phyloP scores from a whole-genome alignment of 257 asterid species.

The Hygrophila difformis region DNA sequence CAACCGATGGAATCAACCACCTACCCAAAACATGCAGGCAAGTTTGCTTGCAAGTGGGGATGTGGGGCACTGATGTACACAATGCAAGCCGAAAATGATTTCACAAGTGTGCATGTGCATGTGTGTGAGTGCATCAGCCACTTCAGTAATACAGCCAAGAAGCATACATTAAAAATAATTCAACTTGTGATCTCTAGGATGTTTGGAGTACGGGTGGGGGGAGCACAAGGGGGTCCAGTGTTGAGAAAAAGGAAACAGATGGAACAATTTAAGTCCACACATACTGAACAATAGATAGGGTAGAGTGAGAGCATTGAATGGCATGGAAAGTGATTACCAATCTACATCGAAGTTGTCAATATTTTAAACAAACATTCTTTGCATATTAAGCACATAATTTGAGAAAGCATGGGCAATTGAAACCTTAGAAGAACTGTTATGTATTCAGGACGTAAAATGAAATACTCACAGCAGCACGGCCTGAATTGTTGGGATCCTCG shows the following conservation, averaged over 20 bases:
- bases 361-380: neutral
- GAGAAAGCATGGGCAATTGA: neutral
- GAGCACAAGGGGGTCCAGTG: neutral
- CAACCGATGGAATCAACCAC: neutral
- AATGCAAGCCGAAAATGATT: neutral
- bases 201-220: neutral
- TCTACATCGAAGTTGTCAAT: neutral
- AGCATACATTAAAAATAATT: neutral
- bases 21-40: too few species aligned
- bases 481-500: constrained; percentile 82
- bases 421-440: neutral
- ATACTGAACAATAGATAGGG: neutral
- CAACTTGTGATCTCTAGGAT: neutral
- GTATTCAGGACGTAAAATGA: constrained; percentile 3
- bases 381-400: neutral
- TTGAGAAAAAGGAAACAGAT: neutral
- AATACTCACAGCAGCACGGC: constrained; percentile 76
- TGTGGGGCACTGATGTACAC: neutral
- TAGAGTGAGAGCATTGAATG: neutral
- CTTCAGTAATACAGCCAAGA: neutral
- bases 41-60: too few species aligned
- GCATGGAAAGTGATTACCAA: neutral
- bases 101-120: neutral
- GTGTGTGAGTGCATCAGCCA: neutral
- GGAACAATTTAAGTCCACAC: too few species aligned